Evolutionary conservation across 140 eudicot genomes (phyloP), one percentile per base, ranked within the genome.

Genomic region (Flaveria floridana): DNA sequence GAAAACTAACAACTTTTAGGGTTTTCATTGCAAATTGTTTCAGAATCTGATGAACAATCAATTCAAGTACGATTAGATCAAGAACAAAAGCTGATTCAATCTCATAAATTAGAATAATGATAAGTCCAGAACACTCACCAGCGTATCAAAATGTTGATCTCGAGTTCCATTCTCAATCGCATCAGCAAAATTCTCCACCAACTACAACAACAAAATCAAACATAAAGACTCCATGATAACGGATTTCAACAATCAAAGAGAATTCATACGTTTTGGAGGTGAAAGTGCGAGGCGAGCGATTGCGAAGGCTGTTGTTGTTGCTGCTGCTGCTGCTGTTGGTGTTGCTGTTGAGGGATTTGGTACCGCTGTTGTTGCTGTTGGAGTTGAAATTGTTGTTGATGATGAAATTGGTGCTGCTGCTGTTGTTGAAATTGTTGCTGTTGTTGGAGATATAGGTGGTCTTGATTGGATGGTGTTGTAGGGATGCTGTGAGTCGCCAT

Each of bases 101-200:
- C 41, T 5, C 41, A 34, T 5, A 5, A 34, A 30, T 5, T 34
- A 34, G 6, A 5, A 34, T 0, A 34, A 6, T 34, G 8, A 34
- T 34, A 34, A 34, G 6, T 21, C 23, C 19, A 18, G 4, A 3
- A 65, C 2, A 69, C 91, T 41, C 68, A 94, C 99, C 90, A 94
- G 68, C 15, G 99, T 84, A 82, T 94, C 97, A 13, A 96, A 86
- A 59, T 94, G 96, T 65, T 88, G 99, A 88, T 94, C 99, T 68
- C 98, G 83, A 18, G 89, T 88, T 64, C 99, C 99, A 66, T 81
- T 94, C 70, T 94, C 99, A 53, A 85, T 78, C 0, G 86, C 95
- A 39, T 88, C 97, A 1, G 91, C 94, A 42, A 94, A 88, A 82
- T 88, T 90, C 91, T 94, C 99, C 92, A 90, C 99, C 86, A 90